Conservation (phyloP, 179 eudicot genomes). For the Drosera spatulata region DNA sequence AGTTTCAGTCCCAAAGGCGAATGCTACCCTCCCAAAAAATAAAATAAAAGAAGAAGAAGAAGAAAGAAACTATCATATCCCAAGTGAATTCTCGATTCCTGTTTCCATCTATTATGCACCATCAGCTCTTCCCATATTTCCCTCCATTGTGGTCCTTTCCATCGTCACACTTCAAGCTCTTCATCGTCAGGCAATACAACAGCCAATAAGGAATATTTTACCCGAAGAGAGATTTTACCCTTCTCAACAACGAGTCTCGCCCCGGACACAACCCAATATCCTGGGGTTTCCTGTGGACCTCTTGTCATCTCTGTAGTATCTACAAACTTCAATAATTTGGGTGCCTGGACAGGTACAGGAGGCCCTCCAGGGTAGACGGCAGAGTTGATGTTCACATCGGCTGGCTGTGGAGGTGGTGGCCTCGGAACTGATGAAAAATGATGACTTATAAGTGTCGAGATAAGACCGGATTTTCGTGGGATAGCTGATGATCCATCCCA, state of each 20-base stretch:
- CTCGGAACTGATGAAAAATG: slow-evolving; percentile 62
- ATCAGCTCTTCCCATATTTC: no score
- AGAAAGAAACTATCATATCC: no score
- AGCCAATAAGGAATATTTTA: slow-evolving; percentile 74
- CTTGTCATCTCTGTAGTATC: slow-evolving; percentile 89
- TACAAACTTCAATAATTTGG: slow-evolving; percentile 69
- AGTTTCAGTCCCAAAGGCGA: no score
- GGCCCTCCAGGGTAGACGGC: slow-evolving; percentile 98
- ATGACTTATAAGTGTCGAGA: slow-evolving; percentile 80
- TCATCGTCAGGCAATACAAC: slow-evolving; percentile 66
- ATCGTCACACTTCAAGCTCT: slow-evolving; percentile 13
- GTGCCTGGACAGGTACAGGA: slow-evolving; percentile 77
- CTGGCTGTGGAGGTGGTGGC: slow-evolving; percentile 61
- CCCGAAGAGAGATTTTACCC: slow-evolving; percentile 75
- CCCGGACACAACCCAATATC: slow-evolving; percentile 97
- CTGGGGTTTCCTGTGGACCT: slow-evolving; percentile 95
- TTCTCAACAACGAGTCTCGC: slow-evolving; percentile 82
- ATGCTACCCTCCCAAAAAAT: no score
- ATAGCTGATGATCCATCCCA: slow-evolving; percentile 93
- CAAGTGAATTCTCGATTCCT: no score
- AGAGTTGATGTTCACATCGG: slow-evolving; percentile 92
- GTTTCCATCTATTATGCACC: no score
- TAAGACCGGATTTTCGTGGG: slow-evolving; percentile 86
- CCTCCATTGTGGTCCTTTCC: no score
- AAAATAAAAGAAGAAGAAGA: no score